Conservation (phyloP, 352 stramenopile genomes). For the Saprolegnia parasitica region DNA sequence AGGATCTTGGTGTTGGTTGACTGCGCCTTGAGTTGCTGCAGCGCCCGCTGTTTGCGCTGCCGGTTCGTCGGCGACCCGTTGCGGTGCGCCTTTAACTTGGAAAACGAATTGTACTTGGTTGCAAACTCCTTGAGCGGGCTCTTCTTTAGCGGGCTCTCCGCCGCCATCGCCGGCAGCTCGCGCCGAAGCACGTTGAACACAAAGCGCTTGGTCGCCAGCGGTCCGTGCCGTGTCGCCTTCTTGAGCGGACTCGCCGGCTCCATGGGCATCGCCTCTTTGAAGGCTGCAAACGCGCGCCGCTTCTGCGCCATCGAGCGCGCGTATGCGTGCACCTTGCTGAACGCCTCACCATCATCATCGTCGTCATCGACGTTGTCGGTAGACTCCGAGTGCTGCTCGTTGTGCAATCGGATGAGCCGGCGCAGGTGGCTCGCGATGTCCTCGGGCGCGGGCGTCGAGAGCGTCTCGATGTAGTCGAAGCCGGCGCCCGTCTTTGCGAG, state of each 20-base stretch:
- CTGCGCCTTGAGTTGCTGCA: constrained; percentile 30
- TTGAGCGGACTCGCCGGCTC: neutral
- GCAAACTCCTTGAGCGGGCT: constrained; percentile 31
- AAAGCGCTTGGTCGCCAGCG: constrained; percentile 9
- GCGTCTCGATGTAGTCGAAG: constrained; percentile 43
- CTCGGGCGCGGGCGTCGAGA: neutral
- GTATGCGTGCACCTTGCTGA: constrained; percentile 49
- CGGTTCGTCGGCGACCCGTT: constrained; percentile 34
- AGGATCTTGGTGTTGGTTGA: neutral
- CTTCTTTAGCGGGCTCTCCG: neutral
- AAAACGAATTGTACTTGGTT: constrained; percentile 43
- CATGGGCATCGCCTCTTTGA: constrained; percentile 30
- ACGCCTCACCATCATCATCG: constrained; percentile 45
- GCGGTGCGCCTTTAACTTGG: constrained; percentile 40
- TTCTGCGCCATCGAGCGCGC: constrained; percentile 42
- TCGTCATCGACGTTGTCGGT: constrained; percentile 31
- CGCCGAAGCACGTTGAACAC: constrained; percentile 32
- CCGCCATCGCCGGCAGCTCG: constrained; percentile 17
- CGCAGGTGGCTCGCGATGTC: constrained; percentile 16
- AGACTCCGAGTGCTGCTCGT: constrained; percentile 39
- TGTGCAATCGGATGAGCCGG: neutral
- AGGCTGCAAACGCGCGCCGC: constrained; percentile 11
- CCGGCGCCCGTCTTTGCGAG: constrained; percentile 1
- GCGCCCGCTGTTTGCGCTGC: constrained; percentile 41
- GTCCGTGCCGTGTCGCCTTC: neutral